These are phyloP conservation scores for Paramyrothecium roridum DNA, from an alignment of 2,329 filamentous ascomycete genomes.

Conservation along the genomic window DNA sequence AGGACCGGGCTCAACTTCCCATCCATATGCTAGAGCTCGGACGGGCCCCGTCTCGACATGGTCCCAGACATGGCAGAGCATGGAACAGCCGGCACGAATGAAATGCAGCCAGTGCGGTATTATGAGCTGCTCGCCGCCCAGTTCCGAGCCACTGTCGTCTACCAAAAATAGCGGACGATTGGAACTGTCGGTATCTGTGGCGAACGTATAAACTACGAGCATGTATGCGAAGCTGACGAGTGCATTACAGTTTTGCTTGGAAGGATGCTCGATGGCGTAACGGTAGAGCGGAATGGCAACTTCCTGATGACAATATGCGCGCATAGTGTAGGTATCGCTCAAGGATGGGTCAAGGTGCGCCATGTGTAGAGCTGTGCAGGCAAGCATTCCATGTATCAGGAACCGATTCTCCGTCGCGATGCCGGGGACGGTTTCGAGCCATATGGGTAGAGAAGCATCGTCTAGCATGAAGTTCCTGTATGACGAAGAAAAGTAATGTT, in stretches of 20 bases:
- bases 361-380: conserved; percentile 8
- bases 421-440: conserved; percentile 1
- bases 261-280: background rate
- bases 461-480: conserved; percentile 2
- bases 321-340: background rate
- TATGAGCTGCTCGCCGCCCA: background rate
- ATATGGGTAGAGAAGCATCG: background rate
- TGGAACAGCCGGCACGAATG: conserved; percentile 5
- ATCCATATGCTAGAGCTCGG: background rate
- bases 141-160: background rate
- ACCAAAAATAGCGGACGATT: background rate
- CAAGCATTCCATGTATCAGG: conserved; percentile 5
- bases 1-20: conserved; percentile 3
- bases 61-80: conserved; percentile 5
- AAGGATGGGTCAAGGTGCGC: conserved; percentile 1
- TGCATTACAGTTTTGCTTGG: conserved; percentile 3
- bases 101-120: conserved; percentile 7
- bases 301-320: conserved; percentile 3
- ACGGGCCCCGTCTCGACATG: conserved; percentile 5
- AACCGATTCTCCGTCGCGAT: conserved; percentile 3
- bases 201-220: conserved; percentile 6
- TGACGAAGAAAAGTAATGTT: conserved; percentile 2
- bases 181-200: background rate
- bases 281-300: conserved; percentile 5
- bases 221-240: conserved; percentile 6